Conservation (phyloP, 139 green algal genomes). For the Astrephomene gubernaculifera region DNA sequence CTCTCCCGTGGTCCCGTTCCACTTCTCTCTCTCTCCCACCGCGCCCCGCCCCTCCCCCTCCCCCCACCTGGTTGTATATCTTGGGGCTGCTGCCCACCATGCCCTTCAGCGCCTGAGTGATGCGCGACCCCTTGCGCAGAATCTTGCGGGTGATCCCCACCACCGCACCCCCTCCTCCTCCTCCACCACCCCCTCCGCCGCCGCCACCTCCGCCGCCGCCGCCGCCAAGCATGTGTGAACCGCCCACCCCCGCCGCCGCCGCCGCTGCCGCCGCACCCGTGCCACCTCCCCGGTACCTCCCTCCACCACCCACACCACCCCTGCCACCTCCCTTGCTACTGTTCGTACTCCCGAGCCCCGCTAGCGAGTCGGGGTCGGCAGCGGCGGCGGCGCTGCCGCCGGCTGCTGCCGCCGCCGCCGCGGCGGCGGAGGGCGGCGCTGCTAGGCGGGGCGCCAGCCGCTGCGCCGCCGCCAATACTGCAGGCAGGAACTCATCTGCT, state of each 20-base stretch:
- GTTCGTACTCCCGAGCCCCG: not conserved
- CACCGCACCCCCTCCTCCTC: not conserved
- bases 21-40: not conserved
- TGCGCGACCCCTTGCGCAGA: slow-evolving; percentile 59
- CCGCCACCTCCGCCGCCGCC: not conserved
- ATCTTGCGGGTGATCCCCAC: slow-evolving; percentile 58
- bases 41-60: not conserved
- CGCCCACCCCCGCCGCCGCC: not conserved
- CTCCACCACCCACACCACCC: not conserved
- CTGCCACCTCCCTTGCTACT: not conserved
- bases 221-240: not conserved
- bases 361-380: slow-evolving; percentile 18
- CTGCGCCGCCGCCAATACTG: not conserved
- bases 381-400: not conserved
- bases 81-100: slow-evolving; percentile 66
- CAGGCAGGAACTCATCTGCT: slow-evolving; percentile 72
- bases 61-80: slow-evolving; percentile 71
- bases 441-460: not conserved
- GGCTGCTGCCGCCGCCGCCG: not conserved
- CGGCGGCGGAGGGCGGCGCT: not conserved
- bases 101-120: slow-evolving; percentile 54
- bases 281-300: not conserved
- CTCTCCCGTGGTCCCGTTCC: not conserved
- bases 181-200: not conserved
- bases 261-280: slow-evolving; percentile 21